These are phyloP conservation scores for Aspergillus texensis DNA, from an alignment of 2,329 filamentous ascomycete species.

Conservation along the genomic window DNA sequence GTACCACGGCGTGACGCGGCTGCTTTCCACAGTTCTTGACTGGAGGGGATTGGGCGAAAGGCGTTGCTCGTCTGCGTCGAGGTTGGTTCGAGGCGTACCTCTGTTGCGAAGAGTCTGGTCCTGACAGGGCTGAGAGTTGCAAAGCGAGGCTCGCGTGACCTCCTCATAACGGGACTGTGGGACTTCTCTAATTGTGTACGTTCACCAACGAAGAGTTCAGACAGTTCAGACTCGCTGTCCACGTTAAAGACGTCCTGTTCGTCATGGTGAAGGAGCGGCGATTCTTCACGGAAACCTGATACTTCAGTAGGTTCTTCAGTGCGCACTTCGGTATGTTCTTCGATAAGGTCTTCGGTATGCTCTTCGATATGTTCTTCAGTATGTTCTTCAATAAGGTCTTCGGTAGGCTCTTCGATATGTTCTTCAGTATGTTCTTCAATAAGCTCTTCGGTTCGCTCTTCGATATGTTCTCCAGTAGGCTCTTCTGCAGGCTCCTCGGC, in stretches of 20 bases:
- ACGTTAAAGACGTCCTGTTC: conserved; percentile 13
- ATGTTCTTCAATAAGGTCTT: not conserved
- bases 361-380: not conserved
- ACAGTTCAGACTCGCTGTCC: conserved; percentile 19
- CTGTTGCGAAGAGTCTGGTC: not conserved
- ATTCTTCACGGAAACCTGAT: conserved; percentile 14
- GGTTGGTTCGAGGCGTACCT: not conserved
- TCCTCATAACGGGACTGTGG: conserved; percentile 18
- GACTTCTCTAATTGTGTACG: conserved; percentile 20
- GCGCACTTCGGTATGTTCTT: not conserved
- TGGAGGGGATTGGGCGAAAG: not conserved
- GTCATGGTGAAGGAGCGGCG: conserved; percentile 14
- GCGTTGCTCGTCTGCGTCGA: not conserved
- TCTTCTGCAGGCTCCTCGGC: not conserved
- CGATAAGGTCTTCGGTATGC: not conserved
- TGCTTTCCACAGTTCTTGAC: conserved; percentile 14
- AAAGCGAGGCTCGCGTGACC: not conserved
- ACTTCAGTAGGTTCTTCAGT: conserved; percentile 7
- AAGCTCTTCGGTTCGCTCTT: not conserved
- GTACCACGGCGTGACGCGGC: not conserved
- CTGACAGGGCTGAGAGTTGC: not conserved
- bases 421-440: not conserved
- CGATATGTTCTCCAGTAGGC: not conserved
- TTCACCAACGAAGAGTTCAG: conserved; percentile 15
- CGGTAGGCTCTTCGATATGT: not conserved